Percentiles rank a stretch among this genome's conserved stretches.
Conservation (phyloP, 1,139 yeast species). For the Hansenula lynferdii region DNA sequence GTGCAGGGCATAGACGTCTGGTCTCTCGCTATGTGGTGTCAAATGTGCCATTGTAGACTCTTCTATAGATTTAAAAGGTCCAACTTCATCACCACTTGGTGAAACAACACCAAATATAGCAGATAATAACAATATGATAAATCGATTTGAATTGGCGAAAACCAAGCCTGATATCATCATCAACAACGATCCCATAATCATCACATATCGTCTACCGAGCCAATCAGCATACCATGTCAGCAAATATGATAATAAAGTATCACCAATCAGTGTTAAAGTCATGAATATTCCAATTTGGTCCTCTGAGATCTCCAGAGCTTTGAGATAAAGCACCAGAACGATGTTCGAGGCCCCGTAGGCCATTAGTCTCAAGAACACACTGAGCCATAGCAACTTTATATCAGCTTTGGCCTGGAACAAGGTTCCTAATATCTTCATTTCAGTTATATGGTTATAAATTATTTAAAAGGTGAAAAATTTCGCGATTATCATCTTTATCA, state of each 20-base stretch:
- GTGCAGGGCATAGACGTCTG: constrained; percentile 64
- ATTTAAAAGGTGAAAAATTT: not conserved
- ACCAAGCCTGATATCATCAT: constrained; percentile 69
- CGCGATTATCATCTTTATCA: no score
- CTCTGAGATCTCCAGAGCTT: constrained; percentile 51
- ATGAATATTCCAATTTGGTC: constrained; percentile 69
- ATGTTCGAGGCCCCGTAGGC: constrained; percentile 84
- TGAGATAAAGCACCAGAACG: constrained; percentile 66
- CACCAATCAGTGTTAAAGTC: constrained; percentile 80
- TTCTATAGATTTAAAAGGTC: constrained; percentile 87
- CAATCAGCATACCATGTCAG: constrained; percentile 76
- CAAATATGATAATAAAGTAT: constrained; percentile 63
- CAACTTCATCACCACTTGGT: constrained; percentile 90
- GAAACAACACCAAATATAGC: constrained; percentile 72
- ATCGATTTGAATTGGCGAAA: constrained; percentile 52
- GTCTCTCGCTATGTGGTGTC: constrained; percentile 59
- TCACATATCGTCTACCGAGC: constrained; percentile 67
- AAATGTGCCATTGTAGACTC: constrained; percentile 84
- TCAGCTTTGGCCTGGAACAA: constrained; percentile 30
- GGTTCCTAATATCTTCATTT: not conserved
- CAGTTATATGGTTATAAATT: no score
- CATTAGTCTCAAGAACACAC: constrained; percentile 67
- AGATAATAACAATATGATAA: constrained; percentile 53
- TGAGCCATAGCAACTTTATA: constrained; percentile 60
- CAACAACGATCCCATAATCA: constrained; percentile 60